A percentile compares a stretch with the other conserved stretches of the same genome.
These are phyloP conservation scores for Penicillium odoratum DNA, from an alignment of 495 filamentous ascomycete genomes.

Conservation along the genomic window DNA sequence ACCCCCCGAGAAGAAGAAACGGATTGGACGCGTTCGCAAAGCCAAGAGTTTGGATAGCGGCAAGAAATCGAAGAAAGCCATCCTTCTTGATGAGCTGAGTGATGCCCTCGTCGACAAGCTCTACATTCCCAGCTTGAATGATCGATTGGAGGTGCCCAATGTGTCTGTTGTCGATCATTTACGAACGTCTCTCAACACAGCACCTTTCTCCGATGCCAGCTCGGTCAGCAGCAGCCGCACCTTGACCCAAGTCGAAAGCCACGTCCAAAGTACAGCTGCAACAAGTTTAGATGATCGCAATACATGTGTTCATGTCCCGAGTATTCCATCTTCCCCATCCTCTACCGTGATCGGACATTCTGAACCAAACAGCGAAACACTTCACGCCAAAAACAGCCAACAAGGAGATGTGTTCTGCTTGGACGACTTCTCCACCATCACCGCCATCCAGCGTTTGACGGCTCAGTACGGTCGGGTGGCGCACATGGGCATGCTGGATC, in stretches of 20 bases:
- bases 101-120: conserved; percentile 24
- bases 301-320: background rate
- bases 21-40: conserved; percentile 13
- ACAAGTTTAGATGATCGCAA: conserved; percentile 19
- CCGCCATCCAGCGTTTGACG: conserved; percentile 31
- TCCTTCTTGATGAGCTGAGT: conserved; percentile 26
- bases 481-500: conserved; percentile 48
- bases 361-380: conserved; percentile 2
- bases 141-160: conserved; percentile 1
- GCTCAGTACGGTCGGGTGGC: conserved; percentile 38
- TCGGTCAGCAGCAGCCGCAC: conserved; percentile 22
- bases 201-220: conserved; percentile 15
- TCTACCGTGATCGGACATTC: background rate
- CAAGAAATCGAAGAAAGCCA: conserved; percentile 15
- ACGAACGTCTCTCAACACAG: conserved; percentile 11
- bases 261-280: conserved; percentile 4
- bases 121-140: conserved; percentile 10
- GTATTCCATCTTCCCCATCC: background rate
- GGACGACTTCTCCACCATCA: conserved; percentile 31
- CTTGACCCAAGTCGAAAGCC: conserved; percentile 6
- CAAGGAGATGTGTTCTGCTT: conserved; percentile 26
- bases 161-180: conserved; percentile 24
- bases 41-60: conserved; percentile 6
- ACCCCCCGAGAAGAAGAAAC: conserved; percentile 19
- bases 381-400: background rate